Base-by-base conservation (phyloP, 768 basidiomycete genomes). In the Dioszegia crocea region DNA sequence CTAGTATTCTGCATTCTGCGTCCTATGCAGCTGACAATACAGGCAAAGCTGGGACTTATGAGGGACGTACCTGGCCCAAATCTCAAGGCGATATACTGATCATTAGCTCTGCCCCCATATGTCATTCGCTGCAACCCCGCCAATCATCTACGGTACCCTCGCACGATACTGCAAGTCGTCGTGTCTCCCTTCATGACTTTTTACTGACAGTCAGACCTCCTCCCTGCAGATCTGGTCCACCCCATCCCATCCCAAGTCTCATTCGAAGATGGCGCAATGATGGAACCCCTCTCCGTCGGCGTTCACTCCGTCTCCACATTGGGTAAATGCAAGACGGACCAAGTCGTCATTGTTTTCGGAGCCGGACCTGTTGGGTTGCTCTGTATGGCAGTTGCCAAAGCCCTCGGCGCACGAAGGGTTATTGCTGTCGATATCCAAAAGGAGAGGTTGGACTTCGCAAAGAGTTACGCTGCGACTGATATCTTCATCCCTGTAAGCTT, bases 221-320 rank as follows among this genome's bases (percentile, higher is more conserved):
- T 24, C 31, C 90, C 92, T 10, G 85, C 85, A 23, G 89, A 96
- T 76, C 82, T 96, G 24, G 77, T 73, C 51, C 76, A 74, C 64
- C 81, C 80, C 38, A 84, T 98, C 17, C 91, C 91, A 3, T 83
- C 86, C 17, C 81, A 84, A 71, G 84, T 97, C 47, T 83, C 86
- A 19, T 83, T 94, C 16, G 93, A 94, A 76, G 91, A 98, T 73
- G 94, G 93, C 36, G 92, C 94, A 5, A 88, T 97, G 89, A 91
- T 96, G 80, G 94, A 97, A 76, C 94, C 94, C 3, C 83, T 97
- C 43, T 85, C 93, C 19, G 94, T 97, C 27, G 94, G 85, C 4
- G 83, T 96, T 14, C 93, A 97, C 76, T 86, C 91, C 0, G 87
- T 96, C 31, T 82, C 84, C 48, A 88, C 82, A 63, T 80, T 92